Percentiles rank a stretch among this genome's conserved stretches.
Conservation (phyloP, 805 yeast genomes). For the Ogataea pilisensis region DNA sequence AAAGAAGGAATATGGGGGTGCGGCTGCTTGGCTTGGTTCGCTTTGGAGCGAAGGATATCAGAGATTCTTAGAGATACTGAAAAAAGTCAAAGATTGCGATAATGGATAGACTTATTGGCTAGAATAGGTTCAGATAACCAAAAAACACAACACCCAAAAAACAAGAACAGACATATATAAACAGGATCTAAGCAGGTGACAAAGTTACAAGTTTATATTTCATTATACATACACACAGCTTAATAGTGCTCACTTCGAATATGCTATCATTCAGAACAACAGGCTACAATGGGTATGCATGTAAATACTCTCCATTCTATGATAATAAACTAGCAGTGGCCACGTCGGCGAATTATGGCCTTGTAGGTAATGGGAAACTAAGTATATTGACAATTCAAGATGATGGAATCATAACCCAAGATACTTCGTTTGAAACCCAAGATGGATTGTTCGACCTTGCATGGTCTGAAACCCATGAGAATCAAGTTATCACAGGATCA, state of each 20-base stretch:
- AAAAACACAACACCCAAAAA: too few species aligned
- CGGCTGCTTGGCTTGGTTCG: too few species aligned
- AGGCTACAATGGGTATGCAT: constrained; percentile 84
- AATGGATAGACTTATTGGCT: neutral
- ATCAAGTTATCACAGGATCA: constrained; percentile 74
- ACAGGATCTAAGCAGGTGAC: neutral
- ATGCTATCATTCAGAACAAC: constrained; percentile 73
- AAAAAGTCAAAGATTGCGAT: neutral
- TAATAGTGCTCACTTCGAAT: neutral
- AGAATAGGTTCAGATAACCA: too few species aligned
- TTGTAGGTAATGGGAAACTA: constrained; percentile 90
- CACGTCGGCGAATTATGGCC: constrained; percentile 86
- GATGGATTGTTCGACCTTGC: constrained; percentile 86
- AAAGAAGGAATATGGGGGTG: too few species aligned
- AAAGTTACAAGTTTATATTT: too few species aligned
- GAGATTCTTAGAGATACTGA: too few species aligned
- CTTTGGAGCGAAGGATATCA: too few species aligned
- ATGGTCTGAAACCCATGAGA: constrained; percentile 90
- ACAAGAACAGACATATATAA: too few species aligned
- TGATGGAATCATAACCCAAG: constrained; percentile 55
- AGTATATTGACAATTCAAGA: constrained; percentile 64
- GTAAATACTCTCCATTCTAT: constrained; percentile 86
- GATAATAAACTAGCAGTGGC: constrained; percentile 90
- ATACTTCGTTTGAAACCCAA: constrained; percentile 75
- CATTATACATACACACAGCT: neutral